These are phyloP conservation scores for Ustulina deusta DNA, from an alignment of 2,329 filamentous ascomycete species.

Conservation along the genomic window DNA sequence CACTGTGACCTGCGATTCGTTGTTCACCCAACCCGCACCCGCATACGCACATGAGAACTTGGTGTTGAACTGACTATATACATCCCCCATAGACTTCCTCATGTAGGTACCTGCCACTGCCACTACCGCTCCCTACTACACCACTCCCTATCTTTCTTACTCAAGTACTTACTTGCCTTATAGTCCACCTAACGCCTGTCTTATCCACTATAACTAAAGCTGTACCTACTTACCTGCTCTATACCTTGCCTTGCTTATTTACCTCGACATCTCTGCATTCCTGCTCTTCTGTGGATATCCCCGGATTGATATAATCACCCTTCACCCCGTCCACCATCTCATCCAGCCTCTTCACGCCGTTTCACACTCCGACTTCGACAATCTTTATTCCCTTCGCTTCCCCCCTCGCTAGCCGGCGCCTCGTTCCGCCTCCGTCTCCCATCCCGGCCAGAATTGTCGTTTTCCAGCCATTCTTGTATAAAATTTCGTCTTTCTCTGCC, in stretches of 20 bases:
- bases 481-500: conserved; percentile 1
- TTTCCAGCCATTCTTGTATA: conserved; percentile 23
- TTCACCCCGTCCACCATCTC: conserved; percentile 29
- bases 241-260: background rate
- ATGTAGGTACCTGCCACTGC: background rate
- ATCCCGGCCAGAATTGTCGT: background rate
- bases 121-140: background rate
- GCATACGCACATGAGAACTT: too few relatives aligned
- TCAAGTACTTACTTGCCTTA: background rate
- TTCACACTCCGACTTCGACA: conserved; percentile 41
- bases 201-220: background rate
- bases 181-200: background rate
- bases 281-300: conserved; percentile 36
- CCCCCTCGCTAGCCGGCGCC: background rate
- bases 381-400: conserved; percentile 22
- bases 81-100: background rate
- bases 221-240: background rate
- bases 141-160: background rate
- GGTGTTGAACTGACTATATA: background rate
- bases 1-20: background rate
- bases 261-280: background rate
- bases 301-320: conserved; percentile 42
- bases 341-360: conserved; percentile 36
- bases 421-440: conserved; percentile 1
- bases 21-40: conserved; percentile 4